Percentiles rank a stretch among this genome's conserved stretches.
These are phyloP conservation scores for Trichoderma afroharzianum DNA, from an alignment of 2,329 filamentous ascomycete genomes.

Conservation along the genomic window DNA sequence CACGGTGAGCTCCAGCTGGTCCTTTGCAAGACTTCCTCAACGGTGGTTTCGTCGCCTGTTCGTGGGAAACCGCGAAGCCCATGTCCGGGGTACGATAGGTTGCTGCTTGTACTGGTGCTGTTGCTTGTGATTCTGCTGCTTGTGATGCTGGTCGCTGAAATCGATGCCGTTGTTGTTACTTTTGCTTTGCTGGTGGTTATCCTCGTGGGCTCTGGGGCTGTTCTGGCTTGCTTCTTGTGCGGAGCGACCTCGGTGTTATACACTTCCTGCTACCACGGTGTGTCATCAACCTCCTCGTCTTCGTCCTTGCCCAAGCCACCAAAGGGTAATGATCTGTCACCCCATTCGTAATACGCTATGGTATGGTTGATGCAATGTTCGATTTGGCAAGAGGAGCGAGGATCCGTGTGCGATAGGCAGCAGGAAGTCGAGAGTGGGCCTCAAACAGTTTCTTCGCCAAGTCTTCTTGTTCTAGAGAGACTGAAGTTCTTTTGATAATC, in stretches of 20 bases:
- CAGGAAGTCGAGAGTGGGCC: constrained; percentile 68
- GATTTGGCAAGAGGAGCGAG: constrained; percentile 75
- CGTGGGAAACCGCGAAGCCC: constrained; percentile 62
- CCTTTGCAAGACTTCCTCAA: constrained; percentile 79
- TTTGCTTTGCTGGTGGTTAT: background rate
- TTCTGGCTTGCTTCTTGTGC: constrained; percentile 22
- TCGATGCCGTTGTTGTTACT: background rate
- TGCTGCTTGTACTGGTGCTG: background rate
- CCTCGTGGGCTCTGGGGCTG: background rate
- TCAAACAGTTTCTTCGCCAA: constrained; percentile 65
- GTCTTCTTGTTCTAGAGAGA: constrained; percentile 66
- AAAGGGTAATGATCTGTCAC: constrained; percentile 43
- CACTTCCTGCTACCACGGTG: background rate
- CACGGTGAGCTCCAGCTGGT: constrained; percentile 69
- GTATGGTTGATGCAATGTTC: constrained; percentile 65
- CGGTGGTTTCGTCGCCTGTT: constrained; percentile 69
- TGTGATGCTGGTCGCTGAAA: background rate
- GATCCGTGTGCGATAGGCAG: constrained; percentile 72
- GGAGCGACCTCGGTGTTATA: constrained; percentile 20
- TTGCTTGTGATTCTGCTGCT: background rate
- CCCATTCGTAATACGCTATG: constrained; percentile 62
- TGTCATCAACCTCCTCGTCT: background rate
- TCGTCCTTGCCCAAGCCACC: no score
- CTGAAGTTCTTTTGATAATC: constrained; percentile 73
- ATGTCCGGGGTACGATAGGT: constrained; percentile 64